These are phyloP conservation scores for Claviceps paspali DNA, from an alignment of 2,329 filamentous ascomycete species.

Conservation along the genomic window DNA sequence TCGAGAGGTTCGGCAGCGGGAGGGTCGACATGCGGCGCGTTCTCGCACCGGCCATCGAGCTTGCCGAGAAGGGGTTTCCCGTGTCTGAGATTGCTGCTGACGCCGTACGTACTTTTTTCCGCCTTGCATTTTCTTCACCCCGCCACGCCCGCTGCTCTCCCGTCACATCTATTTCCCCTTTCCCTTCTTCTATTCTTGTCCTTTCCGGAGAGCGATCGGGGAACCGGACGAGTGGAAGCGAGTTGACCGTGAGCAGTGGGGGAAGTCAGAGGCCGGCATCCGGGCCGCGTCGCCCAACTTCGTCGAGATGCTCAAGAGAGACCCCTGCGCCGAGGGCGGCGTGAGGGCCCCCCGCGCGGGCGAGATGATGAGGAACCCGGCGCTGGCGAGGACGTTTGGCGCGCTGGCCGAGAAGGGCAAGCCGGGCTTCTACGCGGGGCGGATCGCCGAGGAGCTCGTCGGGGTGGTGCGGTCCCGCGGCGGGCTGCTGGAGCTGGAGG, in stretches of 20 bases:
- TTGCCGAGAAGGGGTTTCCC: conserved; percentile 80
- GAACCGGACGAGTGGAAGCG: too few relatives aligned
- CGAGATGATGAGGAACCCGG: conserved; percentile 79
- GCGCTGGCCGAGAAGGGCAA: conserved; percentile 67
- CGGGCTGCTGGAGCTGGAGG: conserved; percentile 63
- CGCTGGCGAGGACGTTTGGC: conserved; percentile 67
- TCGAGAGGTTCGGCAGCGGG: conserved; percentile 80
- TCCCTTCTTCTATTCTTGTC: neutral
- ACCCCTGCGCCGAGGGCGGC: conserved; percentile 50
- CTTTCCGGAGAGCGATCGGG: too few relatives aligned
- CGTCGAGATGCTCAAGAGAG: conserved; percentile 72
- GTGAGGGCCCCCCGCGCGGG: conserved; percentile 62
- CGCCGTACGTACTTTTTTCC: conserved; percentile 37
- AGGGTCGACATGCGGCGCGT: conserved; percentile 65
- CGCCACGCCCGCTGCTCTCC: too few relatives aligned
- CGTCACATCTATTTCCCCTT: too few relatives aligned
- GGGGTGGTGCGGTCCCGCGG: conserved; percentile 63
- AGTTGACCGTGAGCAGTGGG: too few relatives aligned
- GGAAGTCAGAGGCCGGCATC: conserved; percentile 49
- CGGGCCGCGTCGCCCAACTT: conserved; percentile 70
- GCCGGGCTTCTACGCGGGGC: conserved; percentile 78
- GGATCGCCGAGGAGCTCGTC: conserved; percentile 66
- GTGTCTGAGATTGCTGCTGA: conserved; percentile 64
- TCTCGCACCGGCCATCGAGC: conserved; percentile 64
- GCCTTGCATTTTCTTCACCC: neutral